Evolutionary conservation across 2,329 filamentous ascomycete genomes (phyloP), one percentile per base, ranked within the genome.

Genomic region (Sporothrix schenckii): DNA sequence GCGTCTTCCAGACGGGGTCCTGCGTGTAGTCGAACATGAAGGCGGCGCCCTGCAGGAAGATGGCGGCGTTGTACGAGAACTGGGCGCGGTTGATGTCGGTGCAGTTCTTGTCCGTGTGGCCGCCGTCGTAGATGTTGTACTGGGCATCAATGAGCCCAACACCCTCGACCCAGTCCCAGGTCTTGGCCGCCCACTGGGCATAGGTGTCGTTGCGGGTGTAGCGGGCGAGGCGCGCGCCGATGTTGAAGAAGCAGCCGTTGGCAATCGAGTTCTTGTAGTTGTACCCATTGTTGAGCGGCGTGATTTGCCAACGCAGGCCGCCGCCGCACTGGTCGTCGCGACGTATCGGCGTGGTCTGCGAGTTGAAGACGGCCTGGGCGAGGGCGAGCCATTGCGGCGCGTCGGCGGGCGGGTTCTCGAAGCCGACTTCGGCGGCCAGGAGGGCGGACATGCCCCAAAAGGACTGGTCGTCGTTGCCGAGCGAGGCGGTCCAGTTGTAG

Each of bases 251-350:
- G 70, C 79, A 79, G 14, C 80, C 83, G 72, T 84, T 85, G n/a
- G 82, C 80, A 14, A 83, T 79, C 30, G 78, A 78, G 71, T 85
- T 84, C 76, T 85, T 92, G 82, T 91, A 91, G 73, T 86, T 82
- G 78, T 89, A 92, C 2, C 90, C 90, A 21, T 78, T 81, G 75
- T 91, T 89, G 75, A 86, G 85, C 0, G 82, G 78, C 75, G 85
- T 87, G 63, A 91, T 87, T 79, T 92, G 89, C 88, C 88, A 91
- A 71, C 88, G 85, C 71, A 91, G 77, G 1, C 89, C 89, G 66
- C 89, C 89, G n/a, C 81, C 81, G 76, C 89, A 91, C 2, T 80
- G 81, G 0, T 76, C 76, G 0, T 79, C 81, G 70, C 89, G 84
- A 83, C 88, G 89, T 50, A 83, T 80, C 7, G 80, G 77, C 2